Conservation (phyloP, 371 early-diverging fungal genomes). For the Mucor circinelloides region DNA sequence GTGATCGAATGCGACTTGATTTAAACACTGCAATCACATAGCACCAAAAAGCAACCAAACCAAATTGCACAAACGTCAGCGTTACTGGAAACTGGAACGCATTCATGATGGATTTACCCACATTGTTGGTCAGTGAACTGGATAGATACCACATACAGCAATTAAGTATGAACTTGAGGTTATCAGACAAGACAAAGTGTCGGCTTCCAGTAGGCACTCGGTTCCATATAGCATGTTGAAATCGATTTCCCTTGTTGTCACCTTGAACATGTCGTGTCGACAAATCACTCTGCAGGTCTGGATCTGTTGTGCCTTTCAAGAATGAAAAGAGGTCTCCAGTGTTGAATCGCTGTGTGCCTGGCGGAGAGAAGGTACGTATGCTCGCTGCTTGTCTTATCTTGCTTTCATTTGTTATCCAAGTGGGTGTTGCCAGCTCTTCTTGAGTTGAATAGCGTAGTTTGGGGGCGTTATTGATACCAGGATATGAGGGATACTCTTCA, state of each 20-base stretch:
- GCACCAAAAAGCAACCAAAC: constrained; percentile 59
- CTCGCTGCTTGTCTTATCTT: background rate
- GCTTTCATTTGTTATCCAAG: background rate
- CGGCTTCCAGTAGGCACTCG: constrained; percentile 3
- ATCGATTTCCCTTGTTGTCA: constrained; percentile 9
- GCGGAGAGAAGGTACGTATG: background rate
- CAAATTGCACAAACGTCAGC: constrained; percentile 77
- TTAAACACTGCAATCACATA: constrained; percentile 33
- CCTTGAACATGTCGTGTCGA: constrained; percentile 28
- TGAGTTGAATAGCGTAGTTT: constrained; percentile 5
- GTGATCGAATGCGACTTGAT: constrained; percentile 50
- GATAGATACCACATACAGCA: constrained; percentile 78
- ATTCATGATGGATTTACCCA: constrained; percentile 74
- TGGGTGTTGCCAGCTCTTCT: background rate
- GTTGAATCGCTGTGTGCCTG: background rate
- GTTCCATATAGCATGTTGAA: constrained; percentile 12
- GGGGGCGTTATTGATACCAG: background rate
- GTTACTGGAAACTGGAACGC: constrained; percentile 75
- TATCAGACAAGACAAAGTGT: constrained; percentile 32
- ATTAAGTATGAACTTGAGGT: constrained; percentile 43
- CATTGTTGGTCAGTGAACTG: constrained; percentile 79
- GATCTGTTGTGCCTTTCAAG: background rate
- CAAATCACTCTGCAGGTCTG: constrained; percentile 16
- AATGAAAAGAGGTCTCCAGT: background rate
- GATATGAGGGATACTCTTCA: background rate